Base-by-base conservation (phyloP, 2,329 filamentous ascomycete genomes). In the Trichoderma sp. region DNA sequence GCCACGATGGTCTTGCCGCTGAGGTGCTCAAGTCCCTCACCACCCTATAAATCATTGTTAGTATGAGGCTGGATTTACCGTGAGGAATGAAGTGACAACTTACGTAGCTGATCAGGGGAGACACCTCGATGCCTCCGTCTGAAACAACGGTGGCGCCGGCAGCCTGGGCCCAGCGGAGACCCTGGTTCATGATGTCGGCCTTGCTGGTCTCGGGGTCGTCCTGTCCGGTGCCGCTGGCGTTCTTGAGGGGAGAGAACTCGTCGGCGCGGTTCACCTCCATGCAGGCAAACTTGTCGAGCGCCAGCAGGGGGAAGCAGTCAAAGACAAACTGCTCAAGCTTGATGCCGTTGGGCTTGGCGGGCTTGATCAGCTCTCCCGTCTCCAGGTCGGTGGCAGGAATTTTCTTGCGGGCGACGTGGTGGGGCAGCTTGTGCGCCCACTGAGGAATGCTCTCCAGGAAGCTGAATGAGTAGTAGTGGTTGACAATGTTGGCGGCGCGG, bases 251-350 rank as follows among this genome's bases (percentile, higher is more conserved):
- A 32, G 94, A 98, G 85, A 99, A 99, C 84, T 99, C 96, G 76
- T 99, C 96, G 85, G 98, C 95, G 73, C 96, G 93, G 82, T 91
- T 93, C 67, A 99, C 96, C 84, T 99, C 96, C 84, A 98, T 92
- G 82, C 91, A 97, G 28, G 95, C 96, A 79, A 99, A 99, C 84
- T 97, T 94, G 75, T 91, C 88, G 74, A 99, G 89, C 20, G 91
- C 85, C 67, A 97, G 86, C 86, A 95, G 88, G 73, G 95, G 95
- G 87, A 99, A 99, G 79, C 97, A 96, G 80, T 99, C 96, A 80
- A 99, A 99, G 73, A 99, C 95, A 78, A 98, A 99, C 83, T 98
- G 96, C 87, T 99, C 96, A 50, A 99, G 89, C 87, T 99, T 99
- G 88, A 99, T 95, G 76, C 96, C 96, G 80, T 99, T 99, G 75